Evolutionary conservation across 202 grass and related monocot genomes (phyloP), one percentile per base, ranked within the genome.

Genomic region (Tripidium arundinaceum): DNA sequence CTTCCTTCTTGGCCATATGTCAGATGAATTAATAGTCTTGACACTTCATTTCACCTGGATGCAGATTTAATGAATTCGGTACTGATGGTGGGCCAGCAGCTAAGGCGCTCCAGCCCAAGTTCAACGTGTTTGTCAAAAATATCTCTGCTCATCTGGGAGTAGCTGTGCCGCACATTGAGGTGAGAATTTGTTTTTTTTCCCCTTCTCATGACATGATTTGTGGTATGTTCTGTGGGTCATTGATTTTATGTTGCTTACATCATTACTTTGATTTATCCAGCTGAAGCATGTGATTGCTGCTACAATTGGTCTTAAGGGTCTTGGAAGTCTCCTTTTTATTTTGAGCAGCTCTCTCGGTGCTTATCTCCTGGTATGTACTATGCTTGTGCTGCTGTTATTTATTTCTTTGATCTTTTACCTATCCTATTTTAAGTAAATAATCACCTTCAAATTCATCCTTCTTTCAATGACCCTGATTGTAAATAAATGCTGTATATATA

Each of bases 21-120:
- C 33, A 7, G 4, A 40, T 7, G 26, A 67, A 55, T 57, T 24
- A 70, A 3, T 61, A 81, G 39, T 28, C 7, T 15, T n/a, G 15
- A 6, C 18, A 16, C 22, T 80, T 58, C 18, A 12, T 49, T 33
- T 6, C 4, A 33, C 15, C 19, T 63, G 19, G 11, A 19, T 77
- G 73, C 92, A 98, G 95, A 77, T 98, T 95, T 72, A 93, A 7
- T 78, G 95, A 98, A 93, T 98, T 93, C 19, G 92, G 92, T 73
- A 31, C 79, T 73, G 84, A 98, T 93, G 96, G 96, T 72, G 96
- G 96, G 29, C 88, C 96, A 57, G 96, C 92, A 26, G 88, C 92
- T 14, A 98, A 90, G 82, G 86, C 85, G 47, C 79, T 98, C 19
- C 42, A 55, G 60, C 96, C 96, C 36, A 98, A 98, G 59, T 95